Evolutionary conservation across 2,329 filamentous ascomycete genomes (phyloP), one percentile per base, ranked within the genome.

Genomic region (Curvularia sp.): DNA sequence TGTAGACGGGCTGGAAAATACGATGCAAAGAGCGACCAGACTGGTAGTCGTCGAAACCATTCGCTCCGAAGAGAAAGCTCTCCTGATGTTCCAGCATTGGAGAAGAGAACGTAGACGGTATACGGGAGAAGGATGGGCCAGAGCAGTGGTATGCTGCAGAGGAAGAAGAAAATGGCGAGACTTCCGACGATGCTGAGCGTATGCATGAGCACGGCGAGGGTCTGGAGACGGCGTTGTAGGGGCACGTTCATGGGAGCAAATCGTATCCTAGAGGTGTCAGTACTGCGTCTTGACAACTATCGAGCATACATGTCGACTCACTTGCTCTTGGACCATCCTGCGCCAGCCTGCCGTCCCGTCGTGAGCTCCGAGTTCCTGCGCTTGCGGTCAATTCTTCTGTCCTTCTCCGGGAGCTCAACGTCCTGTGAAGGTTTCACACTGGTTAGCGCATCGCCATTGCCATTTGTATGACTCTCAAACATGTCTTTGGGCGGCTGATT

Each of bases 1-100:
- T 98, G 93, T 39, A 99, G 84, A 56, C 86, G 86, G 48, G 93
- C 92, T 4, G 95, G 95, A 73, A 96, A 99, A 81, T 98, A 99
- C 15, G 88, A 91, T 26, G 91, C 93, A 74, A 97, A 98, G 46
- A 96, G 85, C 38, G 86, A 90, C 94, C 94, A 99, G 44, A 96
- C 80, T 30, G 86, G 86, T 49, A 90, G 84, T 12, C 85, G 86
- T 18, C 94, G 88, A 61, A 94, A 79, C 73, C 90, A 87, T 59
- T 92, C 86, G 39, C 88, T 93, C 56, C 95, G 90, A 70, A 89
- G 88, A 3, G 83, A 85, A 28, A 97, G 84, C 42, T 85, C 86
- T 42, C 94, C 94, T 49, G 92, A 89, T 2, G 87, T 90, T 15
- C 89, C 86, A 18, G 90, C 89, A 46, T 88, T 89, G 24, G 93